Percentiles rank a stretch among this genome's conserved stretches.
phyloP scores from a whole-genome alignment of 1,284 basidiomycete species.

The Porodaedalea pini region DNA sequence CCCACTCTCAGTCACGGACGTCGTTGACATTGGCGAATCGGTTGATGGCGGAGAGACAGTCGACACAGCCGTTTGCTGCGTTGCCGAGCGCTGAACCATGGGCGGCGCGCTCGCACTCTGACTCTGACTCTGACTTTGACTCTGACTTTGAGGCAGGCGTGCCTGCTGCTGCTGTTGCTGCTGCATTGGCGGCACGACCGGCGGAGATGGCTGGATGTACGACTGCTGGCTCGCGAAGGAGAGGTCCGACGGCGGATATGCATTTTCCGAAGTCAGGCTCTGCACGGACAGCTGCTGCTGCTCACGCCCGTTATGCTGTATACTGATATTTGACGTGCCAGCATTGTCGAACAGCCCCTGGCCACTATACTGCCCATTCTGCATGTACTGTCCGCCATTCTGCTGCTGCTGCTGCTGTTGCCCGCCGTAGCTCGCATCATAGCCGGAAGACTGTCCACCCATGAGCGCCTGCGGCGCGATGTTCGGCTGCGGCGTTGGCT shows the following conservation, averaged over 20 bases:
- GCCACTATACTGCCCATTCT: conserved; percentile 3
- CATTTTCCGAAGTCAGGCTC: not conserved
- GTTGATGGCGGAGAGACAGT: conserved; percentile 20
- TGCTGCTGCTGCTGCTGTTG: conserved; percentile 14
- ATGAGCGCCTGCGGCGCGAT: conserved; percentile 18
- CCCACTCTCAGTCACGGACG: conserved; percentile 5
- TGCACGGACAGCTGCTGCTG: conserved; percentile 10
- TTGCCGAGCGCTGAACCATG: not conserved
- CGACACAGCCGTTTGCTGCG: conserved; percentile 6
- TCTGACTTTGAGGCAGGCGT: not conserved
- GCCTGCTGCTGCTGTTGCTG: conserved; percentile 13
- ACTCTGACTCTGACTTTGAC: not conserved
- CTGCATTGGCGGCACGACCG: conserved; percentile 2
- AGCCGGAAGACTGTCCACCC: conserved; percentile 23
- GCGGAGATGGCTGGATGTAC: conserved; percentile 4
- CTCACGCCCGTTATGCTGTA: conserved; percentile 16
- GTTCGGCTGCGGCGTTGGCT: conserved; percentile 32
- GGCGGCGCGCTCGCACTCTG: conserved; percentile 1
- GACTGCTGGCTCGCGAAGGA: conserved; percentile 9
- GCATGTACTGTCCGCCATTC: conserved; percentile 1
- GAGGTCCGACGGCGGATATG: conserved; percentile 6
- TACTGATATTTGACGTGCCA: conserved; percentile 8
- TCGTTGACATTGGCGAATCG: conserved; percentile 14
- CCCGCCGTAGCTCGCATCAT: conserved; percentile 27
- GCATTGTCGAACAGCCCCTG: conserved; percentile 4